These are phyloP conservation scores for Globisporangium carolinianum DNA, from an alignment of 352 stramenopile genomes.

Conservation along the genomic window DNA sequence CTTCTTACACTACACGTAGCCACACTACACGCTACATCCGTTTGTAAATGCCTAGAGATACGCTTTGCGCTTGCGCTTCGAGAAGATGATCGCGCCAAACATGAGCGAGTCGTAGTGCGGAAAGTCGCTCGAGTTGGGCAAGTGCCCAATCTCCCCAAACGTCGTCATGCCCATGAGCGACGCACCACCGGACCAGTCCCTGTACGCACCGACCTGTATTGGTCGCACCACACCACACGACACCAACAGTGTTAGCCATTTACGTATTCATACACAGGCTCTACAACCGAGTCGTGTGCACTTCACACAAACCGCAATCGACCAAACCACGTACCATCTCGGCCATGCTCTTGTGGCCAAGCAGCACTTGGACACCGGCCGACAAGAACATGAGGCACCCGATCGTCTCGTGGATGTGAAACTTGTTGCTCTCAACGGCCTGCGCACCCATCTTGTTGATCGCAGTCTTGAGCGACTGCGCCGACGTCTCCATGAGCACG, in stretches of 20 bases:
- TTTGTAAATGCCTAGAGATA: conserved; percentile 33
- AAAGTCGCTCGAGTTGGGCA: conserved; percentile 73
- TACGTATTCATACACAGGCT: not conserved
- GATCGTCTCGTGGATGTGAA: conserved; percentile 76
- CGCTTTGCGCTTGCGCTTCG: conserved; percentile 75
- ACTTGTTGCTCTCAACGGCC: conserved; percentile 70
- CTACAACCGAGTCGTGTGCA: not conserved
- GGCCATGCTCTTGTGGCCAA: conserved; percentile 84
- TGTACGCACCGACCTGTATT: conserved; percentile 72
- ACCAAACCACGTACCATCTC: conserved; percentile 54
- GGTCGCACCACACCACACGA: not conserved
- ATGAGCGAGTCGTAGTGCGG: conserved; percentile 88
- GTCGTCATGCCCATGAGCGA: conserved; percentile 86
- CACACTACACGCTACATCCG: too few species aligned
- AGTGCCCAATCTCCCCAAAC: conserved; percentile 81
- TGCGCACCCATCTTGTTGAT: conserved; percentile 85
- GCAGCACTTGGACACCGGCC: conserved; percentile 72
- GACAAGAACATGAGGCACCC: conserved; percentile 86
- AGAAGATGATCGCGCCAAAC: conserved; percentile 85
- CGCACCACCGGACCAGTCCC: conserved; percentile 72
- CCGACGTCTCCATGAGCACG: conserved; percentile 84
- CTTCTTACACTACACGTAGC: too few species aligned
- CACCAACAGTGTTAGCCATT: not conserved
- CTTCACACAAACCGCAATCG: not conserved
- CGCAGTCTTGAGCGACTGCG: conserved; percentile 70